A percentile compares a stretch with the other conserved stretches of the same genome.
Evolutionary conservation across 345 rosid species (phyloP).

Genomic region (Linum usitatissimum): DNA sequence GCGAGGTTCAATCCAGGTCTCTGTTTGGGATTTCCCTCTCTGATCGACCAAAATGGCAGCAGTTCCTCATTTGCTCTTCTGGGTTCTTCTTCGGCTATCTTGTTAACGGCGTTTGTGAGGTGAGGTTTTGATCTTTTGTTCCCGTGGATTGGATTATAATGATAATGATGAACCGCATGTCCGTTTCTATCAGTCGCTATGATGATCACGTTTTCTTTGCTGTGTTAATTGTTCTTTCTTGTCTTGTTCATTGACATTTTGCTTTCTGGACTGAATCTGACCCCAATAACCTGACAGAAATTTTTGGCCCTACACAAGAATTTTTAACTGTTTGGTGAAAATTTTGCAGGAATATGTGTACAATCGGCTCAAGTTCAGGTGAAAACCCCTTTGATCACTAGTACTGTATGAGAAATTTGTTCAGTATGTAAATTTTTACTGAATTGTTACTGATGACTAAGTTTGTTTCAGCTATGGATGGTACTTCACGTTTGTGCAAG

Average conservation of each 20-base stretch:
- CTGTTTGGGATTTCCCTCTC: conserved; percentile 66
- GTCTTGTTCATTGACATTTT: conserved; percentile 12
- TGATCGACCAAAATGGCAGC: conserved; percentile 64
- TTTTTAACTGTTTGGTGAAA: conserved; percentile 1
- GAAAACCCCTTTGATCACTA: background rate
- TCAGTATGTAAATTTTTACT: background rate
- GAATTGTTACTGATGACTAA: background rate
- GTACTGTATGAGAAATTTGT: too few species aligned
- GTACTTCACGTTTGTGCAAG: conserved; percentile 97
- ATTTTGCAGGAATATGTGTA: conserved; percentile 78
- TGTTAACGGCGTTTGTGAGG: conserved; percentile 94
- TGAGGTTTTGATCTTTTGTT: conserved; percentile 13
- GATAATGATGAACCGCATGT: background rate
- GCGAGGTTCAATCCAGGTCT: conserved; percentile 48
- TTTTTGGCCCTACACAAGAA: background rate
- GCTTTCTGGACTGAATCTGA: too few species aligned
- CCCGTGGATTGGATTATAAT: background rate
- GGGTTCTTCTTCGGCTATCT: conserved; percentile 96
- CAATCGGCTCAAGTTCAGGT: conserved; percentile 91
- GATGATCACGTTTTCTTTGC: background rate
- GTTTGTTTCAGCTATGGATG: conserved; percentile 73
- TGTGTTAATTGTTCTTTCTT: background rate
- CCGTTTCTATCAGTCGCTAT: background rate
- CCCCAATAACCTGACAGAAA: background rate
- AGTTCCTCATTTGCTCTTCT: conserved; percentile 79